phyloP scores from a whole-genome alignment of 2,329 filamentous ascomycete species.

The Diaporthe vexans region DNA sequence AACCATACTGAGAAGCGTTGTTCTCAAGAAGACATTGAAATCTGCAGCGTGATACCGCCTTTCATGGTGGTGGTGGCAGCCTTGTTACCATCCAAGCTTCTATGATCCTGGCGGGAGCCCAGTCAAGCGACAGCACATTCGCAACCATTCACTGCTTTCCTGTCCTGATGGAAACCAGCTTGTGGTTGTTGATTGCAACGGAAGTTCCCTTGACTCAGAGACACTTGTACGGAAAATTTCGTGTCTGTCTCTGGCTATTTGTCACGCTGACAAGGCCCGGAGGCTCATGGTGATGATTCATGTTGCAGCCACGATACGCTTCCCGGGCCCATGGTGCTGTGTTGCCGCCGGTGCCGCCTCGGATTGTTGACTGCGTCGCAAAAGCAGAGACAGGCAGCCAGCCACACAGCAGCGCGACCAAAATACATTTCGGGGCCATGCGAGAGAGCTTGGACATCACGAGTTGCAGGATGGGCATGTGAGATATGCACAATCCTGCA shows the following conservation, averaged over 20 bases:
- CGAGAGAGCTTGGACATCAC: constrained; percentile 26
- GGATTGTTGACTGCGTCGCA: constrained; percentile 3
- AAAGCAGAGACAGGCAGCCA: constrained; percentile 28
- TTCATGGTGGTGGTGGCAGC: neutral
- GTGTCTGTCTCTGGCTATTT: constrained; percentile 1
- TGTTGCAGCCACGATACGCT: constrained; percentile 7
- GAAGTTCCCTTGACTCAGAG: neutral
- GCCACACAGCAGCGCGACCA: constrained; percentile 9
- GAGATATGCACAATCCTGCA: constrained; percentile 24
- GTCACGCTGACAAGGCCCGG: constrained; percentile 6
- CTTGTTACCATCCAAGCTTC: neutral
- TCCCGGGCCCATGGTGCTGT: neutral
- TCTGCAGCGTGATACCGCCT: neutral
- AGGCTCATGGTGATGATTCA: constrained; percentile 18
- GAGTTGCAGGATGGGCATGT: constrained; percentile 3
- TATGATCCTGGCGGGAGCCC: neutral
- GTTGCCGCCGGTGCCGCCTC: neutral
- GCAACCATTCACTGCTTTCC: neutral
- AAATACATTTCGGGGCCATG: constrained; percentile 4
- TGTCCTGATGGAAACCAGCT: neutral
- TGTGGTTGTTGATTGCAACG: neutral
- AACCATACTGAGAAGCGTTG: neutral
- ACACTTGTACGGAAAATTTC: neutral
- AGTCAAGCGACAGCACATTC: neutral
- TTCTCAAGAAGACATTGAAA: constrained; percentile 9